Evolutionary conservation across 306 rosid species (phyloP).

Genomic region (Argentina anserina): DNA sequence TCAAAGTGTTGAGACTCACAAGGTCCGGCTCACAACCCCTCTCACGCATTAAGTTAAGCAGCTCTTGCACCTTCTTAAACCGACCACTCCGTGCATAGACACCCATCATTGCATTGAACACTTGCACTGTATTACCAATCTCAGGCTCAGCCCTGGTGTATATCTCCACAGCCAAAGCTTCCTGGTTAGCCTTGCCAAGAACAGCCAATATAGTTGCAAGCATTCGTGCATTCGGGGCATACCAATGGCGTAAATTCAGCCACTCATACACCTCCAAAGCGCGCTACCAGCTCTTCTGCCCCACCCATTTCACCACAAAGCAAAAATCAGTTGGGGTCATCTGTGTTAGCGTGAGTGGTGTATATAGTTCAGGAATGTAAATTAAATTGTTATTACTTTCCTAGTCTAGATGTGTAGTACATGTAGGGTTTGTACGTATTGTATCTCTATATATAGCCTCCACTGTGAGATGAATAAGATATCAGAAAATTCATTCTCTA

Average conservation of each 20-base stretch:
- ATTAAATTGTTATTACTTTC: too few relatives aligned
- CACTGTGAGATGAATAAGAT: too few relatives aligned
- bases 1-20: constrained; percentile 84
- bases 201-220: constrained; percentile 81
- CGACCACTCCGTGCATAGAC: constrained; percentile 75
- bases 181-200: constrained; percentile 88
- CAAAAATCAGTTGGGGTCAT: constrained; percentile 89
- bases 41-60: constrained; percentile 65
- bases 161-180: constrained; percentile 71
- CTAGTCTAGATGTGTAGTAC: too few relatives aligned
- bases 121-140: constrained; percentile 63
- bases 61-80: constrained; percentile 49
- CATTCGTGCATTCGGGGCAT: constrained; percentile 81
- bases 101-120: constrained; percentile 93
- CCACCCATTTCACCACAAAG: constrained; percentile 89
- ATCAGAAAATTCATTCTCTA: too few relatives aligned
- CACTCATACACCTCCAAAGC: constrained; percentile 90
- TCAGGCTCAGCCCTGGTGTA: constrained; percentile 55
- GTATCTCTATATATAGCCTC: too few relatives aligned
- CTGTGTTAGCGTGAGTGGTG: too few relatives aligned
- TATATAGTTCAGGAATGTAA: too few relatives aligned
- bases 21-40: constrained; percentile 84
- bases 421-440: too few relatives aligned
- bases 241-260: constrained; percentile 83
- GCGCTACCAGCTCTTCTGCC: constrained; percentile 71